Conservation (phyloP, 1,139 yeast species). For the Kodamaea sp. region DNA sequence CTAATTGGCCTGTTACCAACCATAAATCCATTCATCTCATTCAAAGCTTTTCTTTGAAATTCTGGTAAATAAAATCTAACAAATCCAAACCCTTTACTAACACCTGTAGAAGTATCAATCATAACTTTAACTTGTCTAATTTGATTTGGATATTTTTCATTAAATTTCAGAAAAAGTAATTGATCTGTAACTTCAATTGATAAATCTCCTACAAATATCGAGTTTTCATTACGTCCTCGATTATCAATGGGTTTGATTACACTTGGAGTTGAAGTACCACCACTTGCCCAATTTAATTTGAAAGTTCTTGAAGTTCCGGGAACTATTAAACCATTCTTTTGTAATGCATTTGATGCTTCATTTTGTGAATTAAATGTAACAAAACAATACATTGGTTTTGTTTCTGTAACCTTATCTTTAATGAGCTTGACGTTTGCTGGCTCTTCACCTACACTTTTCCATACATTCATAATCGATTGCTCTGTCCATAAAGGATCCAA, state of each 20-base stretch:
- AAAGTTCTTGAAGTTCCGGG: constrained; percentile 58
- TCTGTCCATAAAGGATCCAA: constrained; percentile 86
- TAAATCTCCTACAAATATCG: constrained; percentile 85
- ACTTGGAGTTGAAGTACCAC: constrained; percentile 4
- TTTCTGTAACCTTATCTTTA: constrained; percentile 40
- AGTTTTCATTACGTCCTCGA: constrained; percentile 42
- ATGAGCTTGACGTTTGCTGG: constrained; percentile 38
- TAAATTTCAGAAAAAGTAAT: constrained; percentile 64
- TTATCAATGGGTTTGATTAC: constrained; percentile 3
- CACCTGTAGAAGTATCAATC: constrained; percentile 73
- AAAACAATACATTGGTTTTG: constrained; percentile 67
- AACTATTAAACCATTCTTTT: constrained; percentile 64
- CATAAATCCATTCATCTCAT: constrained; percentile 78
- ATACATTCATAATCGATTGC: constrained; percentile 56
- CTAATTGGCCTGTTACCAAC: constrained; percentile 74
- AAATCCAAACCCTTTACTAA: constrained; percentile 87
- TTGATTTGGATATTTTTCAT: constrained; percentile 60
- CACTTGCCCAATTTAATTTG: constrained; percentile 81
- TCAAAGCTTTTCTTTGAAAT: constrained; percentile 72
- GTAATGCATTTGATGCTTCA: constrained; percentile 67
- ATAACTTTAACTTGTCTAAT: constrained; percentile 84
- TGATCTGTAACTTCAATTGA: constrained; percentile 75
- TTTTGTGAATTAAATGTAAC: constrained; percentile 70
- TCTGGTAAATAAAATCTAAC: constrained; percentile 72
- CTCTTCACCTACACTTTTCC: constrained; percentile 47